phyloP scores from a whole-genome alignment of 2,329 filamentous ascomycete genomes.

The Fusarium euwallaceae region DNA sequence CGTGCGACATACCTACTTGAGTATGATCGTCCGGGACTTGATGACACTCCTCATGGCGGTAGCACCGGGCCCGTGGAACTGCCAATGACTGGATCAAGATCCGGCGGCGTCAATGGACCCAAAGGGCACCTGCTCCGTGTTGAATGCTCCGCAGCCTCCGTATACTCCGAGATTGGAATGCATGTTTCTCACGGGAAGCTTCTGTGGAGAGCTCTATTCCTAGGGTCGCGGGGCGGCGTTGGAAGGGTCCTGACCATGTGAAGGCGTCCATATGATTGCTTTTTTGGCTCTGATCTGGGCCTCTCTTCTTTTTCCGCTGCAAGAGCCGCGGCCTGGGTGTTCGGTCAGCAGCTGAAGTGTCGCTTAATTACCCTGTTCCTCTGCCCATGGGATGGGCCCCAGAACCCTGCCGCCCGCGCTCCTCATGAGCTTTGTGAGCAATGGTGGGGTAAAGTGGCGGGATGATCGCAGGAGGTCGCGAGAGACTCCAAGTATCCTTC shows the following conservation, averaged over 20 bases:
- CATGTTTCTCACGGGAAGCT: conserved; percentile 23
- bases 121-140: conserved; percentile 14
- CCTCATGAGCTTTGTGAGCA: conserved; percentile 3
- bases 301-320: not conserved
- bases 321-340: not conserved
- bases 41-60: conserved; percentile 19
- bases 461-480: not conserved
- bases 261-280: not conserved
- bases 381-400: not conserved
- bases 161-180: not conserved
- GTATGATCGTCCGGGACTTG: conserved; percentile 32
- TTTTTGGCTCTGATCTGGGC: conserved; percentile 4
- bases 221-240: conserved; percentile 8
- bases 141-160: conserved; percentile 12
- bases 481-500: not conserved
- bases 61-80: conserved; percentile 28
- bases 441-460: conserved; percentile 3
- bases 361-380: not conserved
- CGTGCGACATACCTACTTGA: conserved; percentile 17
- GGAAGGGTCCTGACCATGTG: conserved; percentile 13
- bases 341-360: conserved; percentile 1
- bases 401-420: conserved; percentile 1
- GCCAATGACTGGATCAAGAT: conserved; percentile 24
- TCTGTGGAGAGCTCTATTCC: conserved; percentile 17
- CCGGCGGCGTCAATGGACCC: conserved; percentile 25